Evolutionary conservation across 805 yeast species (phyloP).

Genomic region (Suhomyces tanzawaensis): DNA sequence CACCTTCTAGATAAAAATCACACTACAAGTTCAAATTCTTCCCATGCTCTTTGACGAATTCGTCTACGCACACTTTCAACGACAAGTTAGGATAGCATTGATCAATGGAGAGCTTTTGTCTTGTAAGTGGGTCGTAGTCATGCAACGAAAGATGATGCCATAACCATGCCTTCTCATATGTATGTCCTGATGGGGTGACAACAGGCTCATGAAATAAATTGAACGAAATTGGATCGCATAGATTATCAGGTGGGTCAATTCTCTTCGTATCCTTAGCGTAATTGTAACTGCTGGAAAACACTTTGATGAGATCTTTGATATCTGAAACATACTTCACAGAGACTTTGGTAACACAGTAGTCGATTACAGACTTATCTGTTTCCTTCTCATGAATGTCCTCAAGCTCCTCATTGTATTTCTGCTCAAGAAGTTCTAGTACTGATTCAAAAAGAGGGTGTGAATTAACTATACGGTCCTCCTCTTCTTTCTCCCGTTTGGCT

Average conservation of each 20-base stretch:
- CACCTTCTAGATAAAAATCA: too few species aligned
- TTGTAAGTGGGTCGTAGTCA: slow-evolving; percentile 41
- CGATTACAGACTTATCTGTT: slow-evolving; percentile 2
- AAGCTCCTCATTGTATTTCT: slow-evolving; percentile 10
- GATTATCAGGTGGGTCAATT: slow-evolving; percentile 28
- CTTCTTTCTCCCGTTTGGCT: slow-evolving; percentile 3
- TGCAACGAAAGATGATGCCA: slow-evolving; percentile 32
- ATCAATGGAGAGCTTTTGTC: slow-evolving; percentile 13
- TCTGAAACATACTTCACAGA: slow-evolving; percentile 10
- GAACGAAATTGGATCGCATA: slow-evolving; percentile 42
- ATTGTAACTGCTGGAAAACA: slow-evolving; percentile 7
- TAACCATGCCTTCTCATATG: slow-evolving; percentile 40
- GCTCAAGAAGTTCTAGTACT: slow-evolving; percentile 8
- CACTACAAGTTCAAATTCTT: too few species aligned
- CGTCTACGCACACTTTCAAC: slow-evolving; percentile 12
- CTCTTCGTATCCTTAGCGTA: neutral
- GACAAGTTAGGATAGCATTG: slow-evolving; percentile 12
- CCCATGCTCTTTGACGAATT: slow-evolving; percentile 7
- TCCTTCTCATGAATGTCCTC: slow-evolving; percentile 1
- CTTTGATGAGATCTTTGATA: slow-evolving; percentile 7
- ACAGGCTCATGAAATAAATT: slow-evolving; percentile 42
- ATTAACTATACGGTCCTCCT: slow-evolving; percentile 3
- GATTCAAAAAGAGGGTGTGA: slow-evolving; percentile 10
- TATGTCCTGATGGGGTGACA: slow-evolving; percentile 42
- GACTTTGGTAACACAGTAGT: slow-evolving; percentile 6